Conservation (phyloP, 331 rosid species). For the Arachis monticola region DNA sequence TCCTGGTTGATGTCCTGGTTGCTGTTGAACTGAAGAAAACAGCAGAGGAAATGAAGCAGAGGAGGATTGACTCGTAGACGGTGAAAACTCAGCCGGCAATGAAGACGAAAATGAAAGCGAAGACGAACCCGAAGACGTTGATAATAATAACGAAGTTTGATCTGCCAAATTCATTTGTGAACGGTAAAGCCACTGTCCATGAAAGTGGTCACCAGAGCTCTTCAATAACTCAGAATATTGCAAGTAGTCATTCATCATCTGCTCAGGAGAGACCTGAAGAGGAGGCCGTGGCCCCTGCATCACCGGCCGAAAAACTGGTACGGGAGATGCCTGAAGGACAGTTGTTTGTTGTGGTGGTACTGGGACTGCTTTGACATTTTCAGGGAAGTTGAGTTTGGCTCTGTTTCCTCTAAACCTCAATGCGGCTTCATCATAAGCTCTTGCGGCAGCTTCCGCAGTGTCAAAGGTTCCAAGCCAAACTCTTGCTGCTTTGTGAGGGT, state of each 20-base stretch:
- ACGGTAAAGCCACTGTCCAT: too few species aligned
- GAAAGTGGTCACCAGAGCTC: too few species aligned
- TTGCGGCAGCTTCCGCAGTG: slow-evolving; percentile 94
- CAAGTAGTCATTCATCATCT: slow-evolving; percentile 15
- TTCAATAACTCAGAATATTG: too few species aligned
- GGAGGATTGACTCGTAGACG: slow-evolving; percentile 60
- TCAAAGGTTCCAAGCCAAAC: slow-evolving; percentile 99
- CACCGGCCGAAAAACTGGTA: slow-evolving; percentile 2
- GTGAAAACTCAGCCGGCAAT: slow-evolving; percentile 32
- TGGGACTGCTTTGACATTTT: slow-evolving; percentile 57
- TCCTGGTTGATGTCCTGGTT: background rate
- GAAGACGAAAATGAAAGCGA: slow-evolving; percentile 42
- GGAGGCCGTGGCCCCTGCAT: slow-evolving; percentile 2
- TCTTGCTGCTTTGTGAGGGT: slow-evolving; percentile 95
- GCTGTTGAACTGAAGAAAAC: slow-evolving; percentile 47
- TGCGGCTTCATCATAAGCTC: slow-evolving; percentile 97
- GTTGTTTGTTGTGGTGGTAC: slow-evolving; percentile 39
- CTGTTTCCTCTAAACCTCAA: slow-evolving; percentile 91
- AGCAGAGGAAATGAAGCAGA: slow-evolving; percentile 70
- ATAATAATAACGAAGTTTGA: slow-evolving; percentile 26
- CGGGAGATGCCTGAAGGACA: slow-evolving; percentile 23
- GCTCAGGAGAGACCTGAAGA: slow-evolving; percentile 41
- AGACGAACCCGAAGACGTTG: slow-evolving; percentile 25
- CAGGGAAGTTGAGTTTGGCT: slow-evolving; percentile 95
- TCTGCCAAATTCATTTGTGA: too few species aligned